phyloP scores from a whole-genome alignment of 2,329 filamentous ascomycete genomes.

The Aspergillus ochraceus region DNA sequence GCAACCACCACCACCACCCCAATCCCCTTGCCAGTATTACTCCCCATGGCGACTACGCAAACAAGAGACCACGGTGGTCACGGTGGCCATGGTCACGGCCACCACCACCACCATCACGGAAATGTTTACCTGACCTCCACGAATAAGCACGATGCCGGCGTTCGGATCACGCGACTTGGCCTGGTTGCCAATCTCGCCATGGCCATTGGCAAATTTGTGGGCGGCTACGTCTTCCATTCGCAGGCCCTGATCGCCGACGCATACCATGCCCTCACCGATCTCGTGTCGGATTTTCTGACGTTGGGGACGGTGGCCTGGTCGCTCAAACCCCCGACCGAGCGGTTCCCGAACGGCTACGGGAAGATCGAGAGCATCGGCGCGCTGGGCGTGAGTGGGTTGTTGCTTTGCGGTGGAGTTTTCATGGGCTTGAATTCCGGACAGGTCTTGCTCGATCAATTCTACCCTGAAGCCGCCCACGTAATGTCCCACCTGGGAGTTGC shows the following conservation, averaged over 20 bases:
- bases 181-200: slow-evolving; percentile 88
- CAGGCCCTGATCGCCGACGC: slow-evolving; percentile 91
- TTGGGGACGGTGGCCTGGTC: slow-evolving; percentile 94
- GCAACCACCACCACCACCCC: slow-evolving; percentile 24
- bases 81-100: slow-evolving; percentile 57
- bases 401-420: slow-evolving; percentile 84
- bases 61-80: slow-evolving; percentile 48
- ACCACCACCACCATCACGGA: slow-evolving; percentile 76
- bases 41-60: slow-evolving; percentile 44
- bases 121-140: slow-evolving; percentile 77
- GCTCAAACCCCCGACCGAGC: slow-evolving; percentile 75
- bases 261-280: slow-evolving; percentile 91
- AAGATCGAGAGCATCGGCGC: slow-evolving; percentile 97
- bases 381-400: slow-evolving; percentile 85
- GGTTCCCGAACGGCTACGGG: slow-evolving; percentile 88
- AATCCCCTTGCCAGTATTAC: slow-evolving; percentile 22
- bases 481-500: slow-evolving; percentile 38
- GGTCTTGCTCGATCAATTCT: slow-evolving; percentile 70
- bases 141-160: slow-evolving; percentile 88
- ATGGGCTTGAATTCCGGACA: slow-evolving; percentile 81
- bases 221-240: slow-evolving; percentile 92
- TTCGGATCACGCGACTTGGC: slow-evolving; percentile 87
- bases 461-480: slow-evolving; percentile 63
- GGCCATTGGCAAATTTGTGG: slow-evolving; percentile 88
- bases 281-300: slow-evolving; percentile 92